Base-by-base conservation (phyloP, 345 rosid genomes). In the Brassica napus region DNA sequence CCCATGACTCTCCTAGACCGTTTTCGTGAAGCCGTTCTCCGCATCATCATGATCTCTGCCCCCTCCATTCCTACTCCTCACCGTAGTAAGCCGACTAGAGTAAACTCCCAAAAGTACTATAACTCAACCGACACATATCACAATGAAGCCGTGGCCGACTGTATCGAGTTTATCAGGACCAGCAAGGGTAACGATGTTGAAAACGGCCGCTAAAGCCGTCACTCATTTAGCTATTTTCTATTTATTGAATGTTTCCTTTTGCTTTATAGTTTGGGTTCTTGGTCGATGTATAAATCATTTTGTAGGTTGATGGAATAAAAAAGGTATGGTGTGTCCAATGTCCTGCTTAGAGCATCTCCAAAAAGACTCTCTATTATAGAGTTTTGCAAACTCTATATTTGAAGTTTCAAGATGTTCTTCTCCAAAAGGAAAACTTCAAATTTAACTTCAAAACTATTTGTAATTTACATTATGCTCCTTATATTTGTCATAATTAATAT, bases 91-190 rank as follows among this genome's bases (percentile, higher is more conserved):
- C 15, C 68, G 1, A 32, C 65, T 8, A 57, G 39, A n/a, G 60
- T 32, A 2, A 32, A 32, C 16, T 9, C 30, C 31, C 47, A 73
- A 15, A 58, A 11, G 18, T 73, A 62, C 26, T 74, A 71, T 42
- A 67, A 78, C 60, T n/a, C 58, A 6, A 58, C 74, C 8, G 94
- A 91, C 30, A 79, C 78, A 21, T 87, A 86, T 73, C 89, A 87
- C 26, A 88, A 81, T 34, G 92, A 89, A 71, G 98, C 94, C 2
- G 86, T 93, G 11, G 92, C 97, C 0, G 94, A 93, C 58, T 91
- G 97, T 81, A 93, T 93, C 15, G 92, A 93, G 80, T 91, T 91
- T 81, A 93, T 93, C 76, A 87, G 86, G 77, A 91, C 82, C 86
- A 90, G 85, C 68, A 88, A 89, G 70, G 78, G 89, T 1, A 24